A percentile compares a stretch with the other conserved stretches of the same genome.
phyloP scores from a whole-genome alignment of 2,329 filamentous ascomycete genomes.

The Aspergillus felis region DNA sequence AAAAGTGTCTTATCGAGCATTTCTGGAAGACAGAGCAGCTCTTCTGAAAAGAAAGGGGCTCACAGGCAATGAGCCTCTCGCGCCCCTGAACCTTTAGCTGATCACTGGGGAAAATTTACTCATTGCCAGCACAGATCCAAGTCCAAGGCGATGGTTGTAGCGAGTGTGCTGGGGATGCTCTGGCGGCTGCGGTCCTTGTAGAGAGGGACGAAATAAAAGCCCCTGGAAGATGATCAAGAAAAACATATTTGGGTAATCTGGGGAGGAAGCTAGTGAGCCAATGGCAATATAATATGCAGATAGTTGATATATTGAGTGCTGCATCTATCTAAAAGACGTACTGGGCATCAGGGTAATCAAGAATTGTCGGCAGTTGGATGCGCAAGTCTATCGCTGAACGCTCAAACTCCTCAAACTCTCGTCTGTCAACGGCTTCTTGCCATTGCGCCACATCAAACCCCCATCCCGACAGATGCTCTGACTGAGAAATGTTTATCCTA shows the following conservation, averaged over 20 bases:
- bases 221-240: not conserved
- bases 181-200: not conserved
- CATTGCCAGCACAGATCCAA: not conserved
- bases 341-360: not conserved
- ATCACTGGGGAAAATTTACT: no score
- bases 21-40: conserved; percentile 16
- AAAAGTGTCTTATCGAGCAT: conserved; percentile 16
- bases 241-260: not conserved
- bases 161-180: not conserved
- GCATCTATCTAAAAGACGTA: not conserved
- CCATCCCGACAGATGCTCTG: not conserved
- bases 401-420: not conserved
- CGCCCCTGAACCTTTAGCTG: conserved; percentile 2
- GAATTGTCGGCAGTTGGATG: not conserved
- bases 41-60: conserved; percentile 13
- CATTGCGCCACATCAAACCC: not conserved
- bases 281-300: no score
- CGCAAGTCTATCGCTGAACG: not conserved
- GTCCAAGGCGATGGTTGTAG: not conserved
- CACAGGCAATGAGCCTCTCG: conserved; percentile 19
- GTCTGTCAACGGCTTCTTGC: not conserved
- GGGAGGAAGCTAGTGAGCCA: not conserved
- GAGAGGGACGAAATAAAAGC: not conserved
- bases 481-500: not conserved
- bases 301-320: not conserved